Evolutionary conservation across 148 eudicot genomes (phyloP).

Genomic region (Amaranthus palmeri): DNA sequence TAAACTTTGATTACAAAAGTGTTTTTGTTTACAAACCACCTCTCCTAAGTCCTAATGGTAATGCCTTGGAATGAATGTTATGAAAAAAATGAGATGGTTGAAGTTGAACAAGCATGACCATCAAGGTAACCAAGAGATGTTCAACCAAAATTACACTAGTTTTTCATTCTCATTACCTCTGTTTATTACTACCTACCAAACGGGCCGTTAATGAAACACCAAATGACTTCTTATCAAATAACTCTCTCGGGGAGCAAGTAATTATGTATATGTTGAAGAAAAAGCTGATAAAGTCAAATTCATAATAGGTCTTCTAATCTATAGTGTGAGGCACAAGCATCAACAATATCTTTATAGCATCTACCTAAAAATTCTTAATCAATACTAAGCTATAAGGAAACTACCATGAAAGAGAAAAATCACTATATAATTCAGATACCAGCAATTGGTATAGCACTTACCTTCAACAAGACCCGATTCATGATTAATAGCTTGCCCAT

Average conservation of each 20-base stretch:
- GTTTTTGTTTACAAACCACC: too few relatives aligned
- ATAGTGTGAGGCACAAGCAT: not conserved
- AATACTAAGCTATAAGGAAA: not conserved
- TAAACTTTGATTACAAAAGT: too few relatives aligned
- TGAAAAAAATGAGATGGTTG: too few relatives aligned
- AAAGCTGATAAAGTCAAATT: not conserved
- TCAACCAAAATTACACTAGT: too few relatives aligned
- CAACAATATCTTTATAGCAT: not conserved
- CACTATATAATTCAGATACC: not conserved
- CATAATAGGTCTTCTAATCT: not conserved
- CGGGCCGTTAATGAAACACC: not conserved
- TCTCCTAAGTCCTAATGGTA: too few relatives aligned
- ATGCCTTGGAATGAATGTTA: too few relatives aligned
- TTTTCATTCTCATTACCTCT: too few relatives aligned
- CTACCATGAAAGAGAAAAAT: not conserved
- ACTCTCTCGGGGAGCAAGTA: not conserved
- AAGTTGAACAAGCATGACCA: too few relatives aligned
- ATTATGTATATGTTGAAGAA: not conserved
- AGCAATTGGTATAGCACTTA: constrained; percentile 18
- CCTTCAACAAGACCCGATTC: constrained; percentile 68
- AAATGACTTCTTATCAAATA: not conserved
- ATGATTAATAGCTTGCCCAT: constrained; percentile 56
- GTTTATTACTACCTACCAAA: too few relatives aligned
- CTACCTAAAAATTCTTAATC: not conserved
- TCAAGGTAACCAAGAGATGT: too few relatives aligned